These are phyloP conservation scores for Solanum hybrid DNA, from an alignment of 305 asterid species.

Conservation along the genomic window DNA sequence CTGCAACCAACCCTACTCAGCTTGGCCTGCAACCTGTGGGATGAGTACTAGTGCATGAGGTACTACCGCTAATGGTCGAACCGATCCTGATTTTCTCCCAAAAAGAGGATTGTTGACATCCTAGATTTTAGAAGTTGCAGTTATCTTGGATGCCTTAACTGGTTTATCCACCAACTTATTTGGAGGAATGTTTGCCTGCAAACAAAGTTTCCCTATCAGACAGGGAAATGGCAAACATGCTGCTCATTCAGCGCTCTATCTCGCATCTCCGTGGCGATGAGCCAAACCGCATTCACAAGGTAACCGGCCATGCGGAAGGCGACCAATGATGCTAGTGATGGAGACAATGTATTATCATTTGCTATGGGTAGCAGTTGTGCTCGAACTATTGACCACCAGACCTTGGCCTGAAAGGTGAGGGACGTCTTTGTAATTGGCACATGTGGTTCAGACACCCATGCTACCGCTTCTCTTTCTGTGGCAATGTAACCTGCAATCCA, in stretches of 20 bases:
- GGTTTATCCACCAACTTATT: background rate
- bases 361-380: background rate
- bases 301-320: background rate
- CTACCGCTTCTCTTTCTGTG: background rate
- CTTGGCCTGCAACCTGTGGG: background rate
- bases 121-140: background rate
- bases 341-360: background rate
- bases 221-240: background rate
- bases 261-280: background rate
- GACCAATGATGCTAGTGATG: background rate
- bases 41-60: background rate
- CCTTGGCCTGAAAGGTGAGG: background rate
- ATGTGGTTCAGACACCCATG: background rate
- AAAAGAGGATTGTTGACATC: background rate
- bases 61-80: background rate
- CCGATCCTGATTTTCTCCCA: background rate
- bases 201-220: background rate
- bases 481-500: background rate
- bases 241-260: background rate
- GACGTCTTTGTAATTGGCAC: background rate
- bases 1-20: background rate
- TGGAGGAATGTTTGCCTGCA: background rate
- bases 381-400: background rate
- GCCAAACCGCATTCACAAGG: background rate
- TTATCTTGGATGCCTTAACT: background rate